Percentiles rank a stretch among this genome's conserved stretches.
These are phyloP conservation scores for Vitis hybrid DNA, from an alignment of 177 flowering plant species.

Conservation along the genomic window DNA sequence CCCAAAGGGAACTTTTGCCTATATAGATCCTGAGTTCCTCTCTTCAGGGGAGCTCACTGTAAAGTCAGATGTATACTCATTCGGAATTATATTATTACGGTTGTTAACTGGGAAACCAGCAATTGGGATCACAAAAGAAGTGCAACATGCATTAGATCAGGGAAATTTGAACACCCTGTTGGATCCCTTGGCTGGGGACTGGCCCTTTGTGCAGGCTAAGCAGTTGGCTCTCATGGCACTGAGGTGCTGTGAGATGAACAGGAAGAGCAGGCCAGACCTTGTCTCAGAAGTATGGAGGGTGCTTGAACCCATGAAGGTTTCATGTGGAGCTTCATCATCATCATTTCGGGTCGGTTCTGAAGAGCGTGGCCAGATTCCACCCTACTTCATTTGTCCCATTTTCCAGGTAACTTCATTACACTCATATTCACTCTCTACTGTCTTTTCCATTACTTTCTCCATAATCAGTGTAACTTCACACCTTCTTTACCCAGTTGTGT, in stretches of 20 bases:
- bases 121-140: slow-evolving; percentile 55
- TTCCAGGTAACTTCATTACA: slow-evolving; percentile 51
- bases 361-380: slow-evolving; percentile 46
- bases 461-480: too few species aligned
- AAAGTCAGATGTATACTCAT: slow-evolving; percentile 77
- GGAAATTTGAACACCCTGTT: slow-evolving; percentile 49
- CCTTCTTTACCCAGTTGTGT: too few species aligned
- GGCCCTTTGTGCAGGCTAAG: slow-evolving; percentile 92
- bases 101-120: slow-evolving; percentile 73
- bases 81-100: slow-evolving; percentile 69
- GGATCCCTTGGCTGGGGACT: slow-evolving; percentile 83
- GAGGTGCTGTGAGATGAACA: slow-evolving; percentile 58
- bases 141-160: slow-evolving; percentile 53
- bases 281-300: slow-evolving; percentile 71
- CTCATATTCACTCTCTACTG: background rate
- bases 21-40: slow-evolving; percentile 78
- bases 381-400: slow-evolving; percentile 84
- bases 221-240: slow-evolving; percentile 75
- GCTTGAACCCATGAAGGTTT: slow-evolving; percentile 68
- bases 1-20: slow-evolving; percentile 63
- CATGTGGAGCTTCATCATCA: slow-evolving; percentile 47
- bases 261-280: slow-evolving; percentile 64
- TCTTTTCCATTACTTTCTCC: background rate
- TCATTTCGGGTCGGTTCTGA: slow-evolving; percentile 32
- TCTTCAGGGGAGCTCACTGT: slow-evolving; percentile 60